Evolutionary conservation across 2,329 filamentous ascomycete genomes (phyloP), one percentile per base, ranked within the genome.

Genomic region (Rhynchosporium graminicola): DNA sequence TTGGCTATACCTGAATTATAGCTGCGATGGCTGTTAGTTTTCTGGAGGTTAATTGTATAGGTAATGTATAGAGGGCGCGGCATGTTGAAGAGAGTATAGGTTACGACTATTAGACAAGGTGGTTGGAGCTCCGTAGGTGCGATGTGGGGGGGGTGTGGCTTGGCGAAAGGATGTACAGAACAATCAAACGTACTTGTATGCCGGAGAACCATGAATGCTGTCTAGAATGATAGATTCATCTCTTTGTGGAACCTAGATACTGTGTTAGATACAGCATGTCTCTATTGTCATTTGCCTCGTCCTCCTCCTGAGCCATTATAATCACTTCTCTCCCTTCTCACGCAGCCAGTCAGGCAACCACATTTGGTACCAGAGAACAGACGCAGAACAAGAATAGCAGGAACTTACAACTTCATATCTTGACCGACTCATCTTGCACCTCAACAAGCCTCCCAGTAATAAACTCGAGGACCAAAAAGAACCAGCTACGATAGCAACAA

Each of bases 361-460:
- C 13, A 42, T 50, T 50, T 31, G 40, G 36, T 43, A 38, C 58
- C 42, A 55, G 36, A 38, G 20, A 28, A 46, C 33, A 31, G 9
- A 20, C 9, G 33, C 33, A 46, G 43, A 46, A 20, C 43, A 46
- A 46, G 5, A 46, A 20, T 3, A 28, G 43, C 47, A 20, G 15
- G 42, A 42, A 68, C 68, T 59, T 62, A 71, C 70, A 5, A 66
- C 58, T 52, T 72, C 68, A 56, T 71, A 72, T 42, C 69, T 63
- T 45, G 65, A 57, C 3, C 69, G 63, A 65, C 52, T 70, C 70
- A 72, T 72, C 31, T 50, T 66, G 33, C 3, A 8, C 13, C 8
- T 7, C n/a, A 26, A 38, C 36, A 55, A 15, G 48, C 54, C 26
- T 20, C 12, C n/a, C 26, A 26, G 26, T 3, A 28, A 26, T 20